A percentile compares a stretch with the other conserved stretches of the same genome.
These are phyloP conservation scores for Leccinum rimulosum DNA, from an alignment of 768 basidiomycete species.

Conservation along the genomic window DNA sequence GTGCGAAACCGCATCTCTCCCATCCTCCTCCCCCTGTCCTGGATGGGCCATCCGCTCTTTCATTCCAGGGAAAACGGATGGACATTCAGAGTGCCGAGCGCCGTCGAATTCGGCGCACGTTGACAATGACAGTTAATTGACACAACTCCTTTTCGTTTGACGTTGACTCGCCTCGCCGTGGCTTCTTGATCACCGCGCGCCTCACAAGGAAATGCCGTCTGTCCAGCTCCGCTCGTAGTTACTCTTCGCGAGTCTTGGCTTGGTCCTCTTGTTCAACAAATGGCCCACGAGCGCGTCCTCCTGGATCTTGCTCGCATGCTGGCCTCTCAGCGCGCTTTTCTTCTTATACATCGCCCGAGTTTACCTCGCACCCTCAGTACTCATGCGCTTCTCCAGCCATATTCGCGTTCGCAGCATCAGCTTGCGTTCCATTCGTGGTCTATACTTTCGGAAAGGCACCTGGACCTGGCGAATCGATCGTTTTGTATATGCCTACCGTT, in stretches of 20 bases:
- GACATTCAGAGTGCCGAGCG: too few relatives aligned
- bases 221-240: conserved; percentile 5
- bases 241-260: conserved; percentile 12
- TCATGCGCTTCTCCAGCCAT: conserved; percentile 55
- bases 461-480: conserved; percentile 65
- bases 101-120: neutral
- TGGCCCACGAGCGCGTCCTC: conserved; percentile 29
- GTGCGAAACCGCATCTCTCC: too few relatives aligned
- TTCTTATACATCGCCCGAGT: conserved; percentile 62
- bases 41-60: too few relatives aligned
- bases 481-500: conserved; percentile 56
- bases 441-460: conserved; percentile 60
- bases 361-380: conserved; percentile 63
- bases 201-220: conserved; percentile 9
- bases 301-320: conserved; percentile 44
- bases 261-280: conserved; percentile 11
- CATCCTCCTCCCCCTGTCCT: too few relatives aligned
- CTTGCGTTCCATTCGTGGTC: conserved; percentile 71
- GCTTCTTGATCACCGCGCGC: conserved; percentile 2
- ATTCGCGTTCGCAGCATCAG: conserved; percentile 73
- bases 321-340: conserved; percentile 49
- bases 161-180: neutral
- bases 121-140: neutral
- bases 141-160: conserved; percentile 7
- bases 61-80: too few relatives aligned